A percentile compares a stretch with the other conserved stretches of the same genome.
Evolutionary conservation across 257 asterid genomes (phyloP).

Genomic region (Oldenlandia corymbosa): DNA sequence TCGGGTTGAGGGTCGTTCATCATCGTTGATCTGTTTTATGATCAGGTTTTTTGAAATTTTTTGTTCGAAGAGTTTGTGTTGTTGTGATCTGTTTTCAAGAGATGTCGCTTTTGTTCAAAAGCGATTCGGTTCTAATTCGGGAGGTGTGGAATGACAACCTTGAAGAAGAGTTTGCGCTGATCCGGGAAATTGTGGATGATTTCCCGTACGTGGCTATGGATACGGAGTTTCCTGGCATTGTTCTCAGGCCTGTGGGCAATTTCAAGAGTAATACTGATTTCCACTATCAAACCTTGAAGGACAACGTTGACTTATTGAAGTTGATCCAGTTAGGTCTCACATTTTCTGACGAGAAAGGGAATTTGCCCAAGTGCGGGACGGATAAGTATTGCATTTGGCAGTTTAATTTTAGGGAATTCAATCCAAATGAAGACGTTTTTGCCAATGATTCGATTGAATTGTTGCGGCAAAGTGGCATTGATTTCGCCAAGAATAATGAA

Average conservation of each 20-base stretch:
- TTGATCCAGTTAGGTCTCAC: constrained; percentile 69
- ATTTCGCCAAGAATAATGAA: constrained; percentile 43
- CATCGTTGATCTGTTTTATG: neutral
- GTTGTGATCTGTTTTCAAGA: constrained; percentile 21
- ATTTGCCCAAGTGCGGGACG: constrained; percentile 56
- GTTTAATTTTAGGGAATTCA: constrained; percentile 67
- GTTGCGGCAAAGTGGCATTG: constrained; percentile 62
- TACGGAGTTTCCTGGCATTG: constrained; percentile 70
- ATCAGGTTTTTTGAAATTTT: neutral
- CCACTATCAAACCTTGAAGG: constrained; percentile 59
- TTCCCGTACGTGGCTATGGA: constrained; percentile 76
- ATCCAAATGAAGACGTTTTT: constrained; percentile 55
- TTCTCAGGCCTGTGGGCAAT: constrained; percentile 53
- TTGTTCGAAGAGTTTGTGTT: neutral
- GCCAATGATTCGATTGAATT: constrained; percentile 58
- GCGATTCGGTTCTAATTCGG: constrained; percentile 61
- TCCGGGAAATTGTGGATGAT: constrained; percentile 55
- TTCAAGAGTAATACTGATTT: constrained; percentile 49
- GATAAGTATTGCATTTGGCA: constrained; percentile 71
- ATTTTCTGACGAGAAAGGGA: constrained; percentile 63
- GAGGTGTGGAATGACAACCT: constrained; percentile 73
- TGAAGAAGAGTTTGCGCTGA: constrained; percentile 58
- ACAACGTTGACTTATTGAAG: constrained; percentile 65
- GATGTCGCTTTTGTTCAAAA: constrained; percentile 58
- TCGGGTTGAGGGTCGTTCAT: constrained; percentile 10